Percentiles rank a stretch among this genome's conserved stretches.
These are phyloP conservation scores for Jaltomata sinuosa DNA, from an alignment of 257 asterid species.

Conservation along the genomic window DNA sequence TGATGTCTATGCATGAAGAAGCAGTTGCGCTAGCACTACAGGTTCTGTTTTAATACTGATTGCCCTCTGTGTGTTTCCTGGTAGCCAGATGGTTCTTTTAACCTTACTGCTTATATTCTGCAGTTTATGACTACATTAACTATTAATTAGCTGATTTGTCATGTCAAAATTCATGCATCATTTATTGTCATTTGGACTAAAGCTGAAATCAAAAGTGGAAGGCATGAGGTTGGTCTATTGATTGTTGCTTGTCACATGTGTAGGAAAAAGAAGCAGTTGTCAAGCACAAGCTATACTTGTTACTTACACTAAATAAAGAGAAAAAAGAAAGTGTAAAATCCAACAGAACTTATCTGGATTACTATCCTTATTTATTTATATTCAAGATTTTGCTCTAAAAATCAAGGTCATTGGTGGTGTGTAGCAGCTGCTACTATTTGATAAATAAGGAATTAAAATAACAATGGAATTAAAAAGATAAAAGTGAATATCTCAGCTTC, in stretches of 20 bases:
- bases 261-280: not conserved
- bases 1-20: conserved; percentile 99
- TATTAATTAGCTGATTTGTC: not conserved
- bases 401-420: not conserved
- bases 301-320: not conserved
- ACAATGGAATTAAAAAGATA: not conserved
- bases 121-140: not conserved
- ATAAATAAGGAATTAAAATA: not conserved
- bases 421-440: not conserved
- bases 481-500: not conserved
- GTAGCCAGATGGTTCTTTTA: not conserved
- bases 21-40: conserved; percentile 96
- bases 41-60: conserved; percentile 30
- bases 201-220: not conserved
- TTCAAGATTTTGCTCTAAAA: not conserved
- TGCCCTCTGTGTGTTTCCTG: not conserved
- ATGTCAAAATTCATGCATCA: not conserved
- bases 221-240: not conserved
- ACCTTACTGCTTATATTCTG: not conserved
- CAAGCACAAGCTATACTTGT: not conserved
- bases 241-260: not conserved
- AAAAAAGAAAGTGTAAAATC: not conserved
- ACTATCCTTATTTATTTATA: not conserved
- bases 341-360: not conserved
- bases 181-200: not conserved